phyloP scores from a whole-genome alignment of 371 early-diverging fungal genomes.

The Encephalitozoon hellem region DNA sequence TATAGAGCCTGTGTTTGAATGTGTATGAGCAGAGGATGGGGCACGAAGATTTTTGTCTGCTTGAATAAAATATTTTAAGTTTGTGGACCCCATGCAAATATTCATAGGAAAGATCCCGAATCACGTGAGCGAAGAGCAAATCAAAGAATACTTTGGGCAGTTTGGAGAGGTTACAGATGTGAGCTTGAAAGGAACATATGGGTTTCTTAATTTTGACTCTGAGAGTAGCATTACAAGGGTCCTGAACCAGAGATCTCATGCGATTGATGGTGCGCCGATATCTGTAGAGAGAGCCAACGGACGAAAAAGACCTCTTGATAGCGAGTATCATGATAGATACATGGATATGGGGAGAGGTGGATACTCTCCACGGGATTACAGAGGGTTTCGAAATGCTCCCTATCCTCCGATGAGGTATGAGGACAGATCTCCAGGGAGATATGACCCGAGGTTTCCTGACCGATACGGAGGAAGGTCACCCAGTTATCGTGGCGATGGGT shows the following conservation, averaged over 20 bases:
- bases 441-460: background rate
- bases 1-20: background rate
- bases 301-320: background rate
- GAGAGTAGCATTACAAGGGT: conserved; percentile 9
- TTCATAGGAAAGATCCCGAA: conserved; percentile 40
- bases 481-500: background rate
- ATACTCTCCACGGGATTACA: background rate
- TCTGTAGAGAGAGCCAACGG: conserved; percentile 26
- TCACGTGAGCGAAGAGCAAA: conserved; percentile 13
- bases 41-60: background rate
- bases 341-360: background rate
- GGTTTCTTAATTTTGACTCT: conserved; percentile 25
- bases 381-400: background rate
- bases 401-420: background rate
- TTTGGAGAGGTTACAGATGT: conserved; percentile 32
- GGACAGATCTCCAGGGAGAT: background rate
- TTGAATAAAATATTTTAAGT: conserved; percentile 14
- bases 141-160: conserved; percentile 32
- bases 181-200: conserved; percentile 29
- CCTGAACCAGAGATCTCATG: conserved; percentile 9
- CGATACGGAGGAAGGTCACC: background rate
- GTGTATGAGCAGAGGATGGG: background rate
- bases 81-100: conserved; percentile 17
- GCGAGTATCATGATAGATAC: background rate
- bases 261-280: conserved; percentile 18